These are phyloP conservation scores for Cyphellophora europaea DNA, from an alignment of 2,329 filamentous ascomycete genomes.

Conservation along the genomic window DNA sequence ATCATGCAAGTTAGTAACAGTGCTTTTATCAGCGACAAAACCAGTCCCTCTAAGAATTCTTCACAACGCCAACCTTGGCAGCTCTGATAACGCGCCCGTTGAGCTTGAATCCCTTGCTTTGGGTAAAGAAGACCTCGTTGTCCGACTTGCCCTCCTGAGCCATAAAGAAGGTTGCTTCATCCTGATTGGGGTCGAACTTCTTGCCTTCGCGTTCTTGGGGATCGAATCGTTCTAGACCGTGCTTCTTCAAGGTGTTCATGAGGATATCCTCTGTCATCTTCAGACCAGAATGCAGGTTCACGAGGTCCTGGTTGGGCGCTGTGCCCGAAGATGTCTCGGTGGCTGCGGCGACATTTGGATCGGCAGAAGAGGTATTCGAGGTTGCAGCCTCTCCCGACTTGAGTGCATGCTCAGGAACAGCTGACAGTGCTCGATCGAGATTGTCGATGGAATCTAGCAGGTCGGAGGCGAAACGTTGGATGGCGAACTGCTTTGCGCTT, in stretches of 20 bases:
- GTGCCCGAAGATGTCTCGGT: slow-evolving; percentile 29
- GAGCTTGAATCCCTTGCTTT: slow-evolving; percentile 91
- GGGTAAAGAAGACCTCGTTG: slow-evolving; percentile 79
- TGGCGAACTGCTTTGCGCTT: slow-evolving; percentile 79
- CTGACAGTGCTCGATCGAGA: slow-evolving; percentile 80
- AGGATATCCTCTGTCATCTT: slow-evolving; percentile 92
- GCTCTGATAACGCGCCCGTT: slow-evolving; percentile 85
- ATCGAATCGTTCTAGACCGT: slow-evolving; percentile 83
- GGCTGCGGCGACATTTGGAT: slow-evolving; percentile 29
- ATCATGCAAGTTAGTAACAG: no score
- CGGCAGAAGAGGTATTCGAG: slow-evolving; percentile 11
- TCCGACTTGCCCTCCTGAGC: slow-evolving; percentile 82
- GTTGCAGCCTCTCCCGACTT: slow-evolving; percentile 19
- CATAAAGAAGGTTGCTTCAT: slow-evolving; percentile 94
- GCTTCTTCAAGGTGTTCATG: slow-evolving; percentile 81
- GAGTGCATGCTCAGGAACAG: slow-evolving; percentile 68
- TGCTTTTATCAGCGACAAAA: no score
- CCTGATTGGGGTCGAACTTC: slow-evolving; percentile 92
- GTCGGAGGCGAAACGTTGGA: slow-evolving; percentile 88
- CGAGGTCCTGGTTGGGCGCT: slow-evolving; percentile 59
- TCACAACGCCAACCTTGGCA: slow-evolving; percentile 92
- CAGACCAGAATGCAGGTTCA: slow-evolving; percentile 75
- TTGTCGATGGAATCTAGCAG: slow-evolving; percentile 94
- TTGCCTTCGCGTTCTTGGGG: slow-evolving; percentile 57
- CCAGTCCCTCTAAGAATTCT: slow-evolving; percentile 49